phyloP scores from a whole-genome alignment of 106 monocot genomes.

The Phalaenopsis aphrodite region DNA sequence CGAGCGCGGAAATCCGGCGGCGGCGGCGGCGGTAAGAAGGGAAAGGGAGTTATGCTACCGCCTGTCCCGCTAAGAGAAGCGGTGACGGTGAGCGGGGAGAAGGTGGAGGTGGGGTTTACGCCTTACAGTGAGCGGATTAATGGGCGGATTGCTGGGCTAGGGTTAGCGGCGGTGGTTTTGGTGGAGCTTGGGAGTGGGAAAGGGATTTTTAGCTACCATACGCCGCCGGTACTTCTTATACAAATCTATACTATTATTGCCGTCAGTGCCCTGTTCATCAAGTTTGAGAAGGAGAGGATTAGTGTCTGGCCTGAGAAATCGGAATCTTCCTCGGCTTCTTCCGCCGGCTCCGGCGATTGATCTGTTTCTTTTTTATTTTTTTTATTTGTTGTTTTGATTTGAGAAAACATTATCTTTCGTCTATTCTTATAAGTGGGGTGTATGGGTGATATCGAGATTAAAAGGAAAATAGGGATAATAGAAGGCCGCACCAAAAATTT shows the following conservation, averaged over 20 bases:
- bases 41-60: conserved; percentile 49
- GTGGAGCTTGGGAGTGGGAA: conserved; percentile 82
- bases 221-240: conserved; percentile 47
- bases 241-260: conserved; percentile 75
- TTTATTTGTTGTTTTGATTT: neutral
- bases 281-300: conserved; percentile 77
- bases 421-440: too few species aligned
- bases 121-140: conserved; percentile 82
- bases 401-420: neutral
- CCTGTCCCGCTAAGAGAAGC: conserved; percentile 54
- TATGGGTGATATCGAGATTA: too few species aligned
- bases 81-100: conserved; percentile 25
- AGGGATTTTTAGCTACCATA: conserved; percentile 57
- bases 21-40: conserved; percentile 11
- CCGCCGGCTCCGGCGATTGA: neutral
- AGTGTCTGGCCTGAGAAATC: conserved; percentile 62
- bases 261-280: conserved; percentile 43
- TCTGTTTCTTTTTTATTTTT: neutral
- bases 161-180: conserved; percentile 66
- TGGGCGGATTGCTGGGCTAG: conserved; percentile 61
- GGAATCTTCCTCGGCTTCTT: neutral
- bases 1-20: conserved; percentile 27
- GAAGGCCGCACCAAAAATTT: too few species aligned
- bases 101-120: conserved; percentile 67
- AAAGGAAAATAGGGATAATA: too few species aligned